phyloP scores from a whole-genome alignment of 371 early-diverging fungal species.

The Funneliformis caledonium region DNA sequence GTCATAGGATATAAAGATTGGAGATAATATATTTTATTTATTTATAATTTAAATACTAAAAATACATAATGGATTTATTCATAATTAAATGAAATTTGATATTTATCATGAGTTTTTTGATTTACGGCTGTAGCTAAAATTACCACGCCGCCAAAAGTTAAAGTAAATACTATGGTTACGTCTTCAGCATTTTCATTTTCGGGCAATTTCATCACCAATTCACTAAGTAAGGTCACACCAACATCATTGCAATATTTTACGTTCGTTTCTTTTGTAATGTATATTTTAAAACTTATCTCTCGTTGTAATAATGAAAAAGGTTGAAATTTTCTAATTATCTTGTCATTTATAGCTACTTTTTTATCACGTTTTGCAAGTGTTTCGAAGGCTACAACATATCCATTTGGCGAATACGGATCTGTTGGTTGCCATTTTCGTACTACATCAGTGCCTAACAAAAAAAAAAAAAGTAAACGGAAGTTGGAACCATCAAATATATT shows the following conservation, averaged over 20 bases:
- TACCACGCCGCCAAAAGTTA: conserved; percentile 21
- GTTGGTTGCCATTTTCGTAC: conserved; percentile 4
- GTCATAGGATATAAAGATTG: too few relatives aligned
- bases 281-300: conserved; percentile 24
- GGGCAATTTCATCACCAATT: not conserved
- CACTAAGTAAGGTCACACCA: conserved; percentile 6
- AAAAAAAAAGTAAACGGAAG: too few relatives aligned
- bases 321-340: not conserved
- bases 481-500: not conserved
- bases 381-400: not conserved
- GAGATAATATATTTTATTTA: too few relatives aligned
- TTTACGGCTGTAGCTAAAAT: conserved; percentile 21
- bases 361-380: conserved; percentile 1
- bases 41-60: too few relatives aligned
- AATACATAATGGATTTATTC: too few relatives aligned
- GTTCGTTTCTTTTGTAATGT: not conserved
- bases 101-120: not conserved
- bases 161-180: not conserved
- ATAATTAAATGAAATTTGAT: not conserved
- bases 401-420: conserved; percentile 22
- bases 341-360: not conserved
- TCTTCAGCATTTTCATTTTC: not conserved
- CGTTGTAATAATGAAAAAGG: not conserved
- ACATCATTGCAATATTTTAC: conserved; percentile 24
- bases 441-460: not conserved